Percentiles rank a stretch among this genome's conserved stretches.
These are phyloP conservation scores for Pythium insidiosum DNA, from an alignment of 352 stramenopile genomes.

Conservation along the genomic window DNA sequence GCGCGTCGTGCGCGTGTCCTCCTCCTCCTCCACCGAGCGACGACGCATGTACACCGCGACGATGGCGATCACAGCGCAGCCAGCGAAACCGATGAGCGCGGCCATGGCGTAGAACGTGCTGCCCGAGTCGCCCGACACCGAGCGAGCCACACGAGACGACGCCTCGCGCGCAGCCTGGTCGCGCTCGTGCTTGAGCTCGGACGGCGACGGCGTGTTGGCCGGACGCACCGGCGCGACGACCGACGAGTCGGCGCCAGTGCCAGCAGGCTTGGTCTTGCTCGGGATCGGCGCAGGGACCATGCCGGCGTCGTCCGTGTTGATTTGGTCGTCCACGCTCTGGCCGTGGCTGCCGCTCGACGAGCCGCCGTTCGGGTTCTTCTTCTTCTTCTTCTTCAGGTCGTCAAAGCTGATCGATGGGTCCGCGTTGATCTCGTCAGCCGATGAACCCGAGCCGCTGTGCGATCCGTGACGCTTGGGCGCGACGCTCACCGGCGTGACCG, in stretches of 20 bases:
- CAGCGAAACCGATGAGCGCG: conserved; percentile 12
- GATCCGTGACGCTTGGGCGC: neutral
- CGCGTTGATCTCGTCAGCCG: neutral
- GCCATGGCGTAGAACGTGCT: conserved; percentile 7
- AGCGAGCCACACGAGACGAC: conserved; percentile 28
- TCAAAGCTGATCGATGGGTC: neutral
- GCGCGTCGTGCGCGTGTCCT: conserved; percentile 21
- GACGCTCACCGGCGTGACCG: too few species aligned
- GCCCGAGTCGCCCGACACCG: conserved; percentile 16
- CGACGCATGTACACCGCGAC: conserved; percentile 54
- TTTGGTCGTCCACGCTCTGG: neutral
- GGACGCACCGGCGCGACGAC: neutral
- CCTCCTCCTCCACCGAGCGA: conserved; percentile 14
- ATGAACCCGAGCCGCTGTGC: neutral
- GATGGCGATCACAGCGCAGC: conserved; percentile 34
- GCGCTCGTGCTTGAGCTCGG: conserved; percentile 5
- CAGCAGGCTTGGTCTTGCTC: neutral
- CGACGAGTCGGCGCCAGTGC: too few species aligned
- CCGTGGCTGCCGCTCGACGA: neutral
- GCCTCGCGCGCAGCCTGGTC: conserved; percentile 32
- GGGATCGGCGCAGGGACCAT: neutral
- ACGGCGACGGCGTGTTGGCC: neutral
- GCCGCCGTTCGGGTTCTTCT: neutral
- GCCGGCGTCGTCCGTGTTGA: neutral
- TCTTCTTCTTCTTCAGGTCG: neutral